Conservation (phyloP, 352 stramenopile genomes). For the Globisporangium recalcitrans region DNA sequence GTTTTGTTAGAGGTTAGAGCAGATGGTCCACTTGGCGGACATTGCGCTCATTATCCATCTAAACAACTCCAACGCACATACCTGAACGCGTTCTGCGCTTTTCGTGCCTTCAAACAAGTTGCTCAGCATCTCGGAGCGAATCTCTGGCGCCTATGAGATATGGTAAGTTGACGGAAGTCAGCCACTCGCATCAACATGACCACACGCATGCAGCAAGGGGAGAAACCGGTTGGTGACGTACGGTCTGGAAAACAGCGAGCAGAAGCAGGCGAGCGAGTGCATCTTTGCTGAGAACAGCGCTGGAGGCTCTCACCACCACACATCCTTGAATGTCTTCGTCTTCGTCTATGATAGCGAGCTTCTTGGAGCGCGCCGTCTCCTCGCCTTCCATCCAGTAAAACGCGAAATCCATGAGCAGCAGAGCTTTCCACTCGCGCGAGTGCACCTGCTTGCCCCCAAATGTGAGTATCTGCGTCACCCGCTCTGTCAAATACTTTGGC, state of each 20-base stretch:
- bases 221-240: constrained; percentile 4
- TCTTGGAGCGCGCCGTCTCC: not conserved
- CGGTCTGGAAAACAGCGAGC: constrained; percentile 19
- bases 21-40: not conserved
- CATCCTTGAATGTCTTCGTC: not conserved
- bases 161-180: not conserved
- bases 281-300: constrained; percentile 3
- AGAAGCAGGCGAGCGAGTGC: constrained; percentile 12
- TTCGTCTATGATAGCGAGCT: not conserved
- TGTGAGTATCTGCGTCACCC: constrained; percentile 38
- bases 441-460: constrained; percentile 69
- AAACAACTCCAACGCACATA: not conserved
- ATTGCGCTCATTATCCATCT: no score
- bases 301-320: no score
- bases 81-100: constrained; percentile 4
- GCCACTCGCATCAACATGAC: no score
- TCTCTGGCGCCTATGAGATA: constrained; percentile 37
- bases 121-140: constrained; percentile 43
- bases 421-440: constrained; percentile 68
- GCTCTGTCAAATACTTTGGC: constrained; percentile 27
- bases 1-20: not conserved
- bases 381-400: constrained; percentile 49
- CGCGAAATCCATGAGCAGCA: constrained; percentile 68
- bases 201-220: no score
- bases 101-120: constrained; percentile 36